Evolutionary conservation across 805 yeast species (phyloP), one percentile per base, ranked within the genome.

Genomic region (Scheffersomyces lignosus): DNA sequence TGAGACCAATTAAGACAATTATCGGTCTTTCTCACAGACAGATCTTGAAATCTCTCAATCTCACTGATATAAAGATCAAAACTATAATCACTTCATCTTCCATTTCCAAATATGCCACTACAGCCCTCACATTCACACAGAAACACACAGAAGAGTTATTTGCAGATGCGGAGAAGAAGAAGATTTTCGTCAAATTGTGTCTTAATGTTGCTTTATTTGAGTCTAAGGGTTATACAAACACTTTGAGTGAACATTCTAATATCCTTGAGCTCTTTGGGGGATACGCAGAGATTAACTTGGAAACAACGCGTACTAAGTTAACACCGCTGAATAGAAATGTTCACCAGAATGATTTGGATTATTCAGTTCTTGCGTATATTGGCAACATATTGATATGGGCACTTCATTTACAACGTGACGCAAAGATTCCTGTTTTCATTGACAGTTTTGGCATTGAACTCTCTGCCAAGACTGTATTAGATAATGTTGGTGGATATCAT

Each of bases 311-410:
- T 3, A 62, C 71, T 5, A 52, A 52, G 41, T 41, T 57, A 18
- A 66, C 72, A 2, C 55, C 56, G 10, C 62, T 70, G n/a, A 58
- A 46, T 34, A 63, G 54, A 40, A 45, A 52, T 17, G 52, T 58
- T 6, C 71, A 66, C 43, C 53, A 55, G 32, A 66, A 66, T 45
- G 45, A 52, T 38, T 58, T 66, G 32, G 72, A 66, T 44, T 66
- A 66, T 43, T 49, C 66, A 3, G 66, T 63, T 9, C 54, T 66
- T 24, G 49, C 69, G 3, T 59, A 62, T 46, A 49, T 64, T 26
- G 73, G 73, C 4, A 61, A 63, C 44, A 61, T 66, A 18, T 42
- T 66, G 18, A 52, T 66, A 15, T 66, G 73, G 73, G 64, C 62
- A 5, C 41, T 41, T 9, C 52, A 58, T 38, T 56, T 51, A 33